Conservation (phyloP, 805 yeast genomes). For the Kuraishia molischiana region DNA sequence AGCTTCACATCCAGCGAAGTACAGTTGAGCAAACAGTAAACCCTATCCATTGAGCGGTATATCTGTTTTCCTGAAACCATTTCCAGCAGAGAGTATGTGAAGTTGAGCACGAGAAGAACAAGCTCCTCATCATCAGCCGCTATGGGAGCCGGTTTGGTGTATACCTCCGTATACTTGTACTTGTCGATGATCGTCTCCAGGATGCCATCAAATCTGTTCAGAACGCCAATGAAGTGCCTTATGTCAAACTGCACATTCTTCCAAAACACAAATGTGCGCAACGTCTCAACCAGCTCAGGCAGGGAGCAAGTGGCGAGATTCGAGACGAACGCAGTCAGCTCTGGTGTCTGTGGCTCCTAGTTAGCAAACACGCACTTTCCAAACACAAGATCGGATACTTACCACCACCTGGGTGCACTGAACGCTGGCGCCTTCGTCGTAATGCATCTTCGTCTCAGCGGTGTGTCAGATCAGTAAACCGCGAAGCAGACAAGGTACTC, state of each 20-base stretch:
- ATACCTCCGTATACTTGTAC: constrained; percentile 38
- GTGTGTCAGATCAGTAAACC: too few species aligned
- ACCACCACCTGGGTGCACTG: too few species aligned
- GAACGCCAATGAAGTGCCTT: constrained; percentile 64
- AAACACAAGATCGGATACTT: too few species aligned
- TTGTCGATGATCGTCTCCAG: constrained; percentile 43
- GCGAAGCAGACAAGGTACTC: too few species aligned
- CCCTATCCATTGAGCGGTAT: constrained; percentile 56
- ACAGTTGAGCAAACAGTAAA: constrained; percentile 47
- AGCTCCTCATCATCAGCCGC: constrained; percentile 33
- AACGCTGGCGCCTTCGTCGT: too few species aligned
- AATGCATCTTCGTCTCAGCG: too few species aligned
- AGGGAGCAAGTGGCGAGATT: too few species aligned
- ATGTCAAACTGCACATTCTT: constrained; percentile 26
- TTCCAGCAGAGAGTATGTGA: constrained; percentile 54
- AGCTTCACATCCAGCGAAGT: constrained; percentile 51
- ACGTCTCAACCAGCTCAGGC: background rate
- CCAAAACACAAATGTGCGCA: background rate
- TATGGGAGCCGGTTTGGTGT: constrained; percentile 37
- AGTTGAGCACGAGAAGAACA: constrained; percentile 44
- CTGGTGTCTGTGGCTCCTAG: too few species aligned
- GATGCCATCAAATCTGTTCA: constrained; percentile 67
- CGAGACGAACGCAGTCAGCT: too few species aligned
- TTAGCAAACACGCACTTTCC: too few species aligned
- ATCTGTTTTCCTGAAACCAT: constrained; percentile 60